These are phyloP conservation scores for Hebeloma cylindrosporum DNA, from an alignment of 768 basidiomycete genomes.

Conservation along the genomic window DNA sequence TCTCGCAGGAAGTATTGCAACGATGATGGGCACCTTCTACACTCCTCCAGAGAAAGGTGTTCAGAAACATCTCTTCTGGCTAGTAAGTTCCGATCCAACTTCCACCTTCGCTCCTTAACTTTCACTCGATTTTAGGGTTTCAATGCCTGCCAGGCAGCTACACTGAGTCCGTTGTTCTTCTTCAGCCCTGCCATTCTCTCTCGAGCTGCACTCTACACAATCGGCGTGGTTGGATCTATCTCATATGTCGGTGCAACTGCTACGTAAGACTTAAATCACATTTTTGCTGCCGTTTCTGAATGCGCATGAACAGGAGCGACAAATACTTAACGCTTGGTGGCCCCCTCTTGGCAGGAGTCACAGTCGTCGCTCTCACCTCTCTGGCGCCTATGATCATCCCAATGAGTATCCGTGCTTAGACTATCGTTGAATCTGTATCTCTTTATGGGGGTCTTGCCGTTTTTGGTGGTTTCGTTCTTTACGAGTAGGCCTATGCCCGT, in stretches of 20 bases:
- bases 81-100: slow-evolving; percentile 43
- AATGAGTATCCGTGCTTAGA: slow-evolving; percentile 74
- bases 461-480: slow-evolving; percentile 84
- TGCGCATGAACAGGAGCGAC: slow-evolving; percentile 54
- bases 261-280: slow-evolving; percentile 39
- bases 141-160: slow-evolving; percentile 83
- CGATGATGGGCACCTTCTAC: slow-evolving; percentile 81
- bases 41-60: slow-evolving; percentile 75
- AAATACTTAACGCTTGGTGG: slow-evolving; percentile 86
- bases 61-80: slow-evolving; percentile 81
- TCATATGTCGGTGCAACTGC: slow-evolving; percentile 90
- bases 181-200: slow-evolving; percentile 81
- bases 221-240: slow-evolving; percentile 82
- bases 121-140: slow-evolving; percentile 58
- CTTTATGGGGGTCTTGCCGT: slow-evolving; percentile 89
- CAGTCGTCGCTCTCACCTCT: slow-evolving; percentile 83
- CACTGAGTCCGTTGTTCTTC: slow-evolving; percentile 88
- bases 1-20: slow-evolving; percentile 75
- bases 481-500: slow-evolving; percentile 54
- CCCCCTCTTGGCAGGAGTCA: slow-evolving; percentile 84
- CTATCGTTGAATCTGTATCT: slow-evolving; percentile 72
- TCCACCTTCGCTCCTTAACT: not conserved
- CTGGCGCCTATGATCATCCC: slow-evolving; percentile 90
- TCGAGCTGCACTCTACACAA: slow-evolving; percentile 85
- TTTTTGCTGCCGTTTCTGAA: not conserved